Base-by-base conservation (phyloP, 169 alveolate genomes). In the Plasmodium sp. region DNA sequence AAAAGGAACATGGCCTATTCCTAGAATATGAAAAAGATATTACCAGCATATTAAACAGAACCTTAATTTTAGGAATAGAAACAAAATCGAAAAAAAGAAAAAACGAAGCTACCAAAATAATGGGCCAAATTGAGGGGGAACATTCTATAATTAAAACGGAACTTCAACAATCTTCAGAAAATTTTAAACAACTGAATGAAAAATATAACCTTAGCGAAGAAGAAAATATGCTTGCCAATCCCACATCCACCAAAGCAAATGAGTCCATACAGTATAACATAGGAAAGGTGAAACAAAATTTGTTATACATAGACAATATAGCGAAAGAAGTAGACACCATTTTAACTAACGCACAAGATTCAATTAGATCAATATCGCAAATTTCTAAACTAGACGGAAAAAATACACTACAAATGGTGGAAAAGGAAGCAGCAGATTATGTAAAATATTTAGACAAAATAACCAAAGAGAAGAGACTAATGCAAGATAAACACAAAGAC, bases 61-160 rank as follows among this genome's bases (percentile, higher is more conserved):
- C 83, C 43, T 18, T 1, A 33, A 75, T 75, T 75, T 10, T 75
- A 75, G 83, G 58, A 75, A 6, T 75, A 33, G 43, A 36, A 75
- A 75, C 83, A 33, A 75, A 75, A 75, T 75, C 83, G 41, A 34
- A 75, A 27, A 75, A 75, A 75, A 75, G 43, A 14, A 75, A 36
- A 75, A 75, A 75, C 41, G 54, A 75, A 14, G 83, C 83, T 31
- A 18, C 45, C 14, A 3, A 75, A 75, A 75, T 75, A 10, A 75
- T 75, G 83, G 51, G 4, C 41, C 18, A 75, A 31, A 75, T 75
- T 34, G 34, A 75, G 41, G 41, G 4, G 43, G 45, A 75, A 75
- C 36, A 18, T 36, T 14, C 56, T 75, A 75, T 5, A 6, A 75
- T 75, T 33, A 27, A 75, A 36, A 34, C 9, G 41, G 43, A 75